Evolutionary conservation across 73 alveolate species (phyloP), one percentile per base, ranked within the genome.

Genomic region (Symbiodinium pilosum): DNA sequence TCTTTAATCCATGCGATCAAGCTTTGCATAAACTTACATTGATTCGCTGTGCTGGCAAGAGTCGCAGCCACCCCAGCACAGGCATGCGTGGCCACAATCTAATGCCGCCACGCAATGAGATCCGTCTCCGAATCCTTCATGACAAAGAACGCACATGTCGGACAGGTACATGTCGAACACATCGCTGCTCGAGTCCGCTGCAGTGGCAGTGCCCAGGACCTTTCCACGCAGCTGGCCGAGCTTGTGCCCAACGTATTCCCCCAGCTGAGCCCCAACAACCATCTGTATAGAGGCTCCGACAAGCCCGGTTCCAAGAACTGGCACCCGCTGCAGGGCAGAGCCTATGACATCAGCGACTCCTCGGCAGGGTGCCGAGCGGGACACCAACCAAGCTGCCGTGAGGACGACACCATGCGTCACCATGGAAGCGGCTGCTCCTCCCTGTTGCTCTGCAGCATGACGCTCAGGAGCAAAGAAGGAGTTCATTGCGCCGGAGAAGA

Each of bases 41-140:
- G 54, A 36, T 36, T 4, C 43, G 14, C 56, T n/a, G 28, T 43
- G 51, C 43, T 26, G 39, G 41, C 43, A 83, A 40, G 39, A 38
- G 28, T 24, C 89, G 28, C 52, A 34, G 56, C 56, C 30, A 77
- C 51, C 77, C 83, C 56, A 36, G 43, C 94, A 87, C 11, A 87
- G 32, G 94, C 94, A 87, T 38, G 94, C 94, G 32, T 87, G 94
- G 84, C 94, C 94, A 54, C 94, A 87, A 54, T 24, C 18, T 51
- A 87, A 54, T 4, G 59, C 39, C 4, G 43, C 59, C 84, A 36
- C 59, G 43, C 87, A 38, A 64, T 64, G 32, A 14, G 20, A 83
- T 38, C 41, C 59, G 18, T 38, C 54, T 18, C 59, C 84, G 24
- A 87, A 38, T 14, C 40, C 64, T 8, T n/a, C 30, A 32, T 34